Percentiles rank a stretch among this genome's conserved stretches.
phyloP scores from a whole-genome alignment of 306 rosid genomes.

The Canavalia gladiata region DNA sequence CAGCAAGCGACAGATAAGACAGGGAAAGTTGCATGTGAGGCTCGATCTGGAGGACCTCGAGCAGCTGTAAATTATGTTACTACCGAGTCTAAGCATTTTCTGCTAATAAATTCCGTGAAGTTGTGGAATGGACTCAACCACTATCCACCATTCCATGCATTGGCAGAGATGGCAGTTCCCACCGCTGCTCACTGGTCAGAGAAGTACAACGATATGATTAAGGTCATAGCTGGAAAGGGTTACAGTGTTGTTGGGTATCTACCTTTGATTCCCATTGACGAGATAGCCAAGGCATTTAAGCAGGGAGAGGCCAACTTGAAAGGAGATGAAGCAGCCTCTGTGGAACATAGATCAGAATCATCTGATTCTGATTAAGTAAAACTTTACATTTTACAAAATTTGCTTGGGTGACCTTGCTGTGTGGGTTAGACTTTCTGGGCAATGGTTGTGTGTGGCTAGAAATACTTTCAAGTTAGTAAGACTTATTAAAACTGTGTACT shows the following conservation, averaged over 20 bases:
- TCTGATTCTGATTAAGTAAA: slow-evolving; percentile 55
- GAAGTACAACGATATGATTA: slow-evolving; percentile 69
- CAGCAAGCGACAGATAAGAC: slow-evolving; percentile 52
- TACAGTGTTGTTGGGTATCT: slow-evolving; percentile 62
- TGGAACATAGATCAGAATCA: slow-evolving; percentile 50
- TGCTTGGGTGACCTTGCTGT: slow-evolving; percentile 14
- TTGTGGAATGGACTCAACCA: slow-evolving; percentile 63
- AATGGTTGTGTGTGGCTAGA: slow-evolving; percentile 37
- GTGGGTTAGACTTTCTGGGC: slow-evolving; percentile 5
- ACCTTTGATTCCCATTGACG: slow-evolving; percentile 76
- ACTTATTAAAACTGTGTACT: slow-evolving; percentile 33
- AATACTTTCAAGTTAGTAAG: not conserved
- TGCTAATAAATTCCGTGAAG: slow-evolving; percentile 59
- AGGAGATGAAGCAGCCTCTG: slow-evolving; percentile 30
- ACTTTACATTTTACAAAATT: not conserved
- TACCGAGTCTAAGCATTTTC: slow-evolving; percentile 63
- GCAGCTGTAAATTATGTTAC: slow-evolving; percentile 66
- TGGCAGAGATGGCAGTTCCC: slow-evolving; percentile 65
- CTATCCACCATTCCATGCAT: slow-evolving; percentile 59
- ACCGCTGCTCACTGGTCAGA: slow-evolving; percentile 58
- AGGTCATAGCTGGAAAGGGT: slow-evolving; percentile 61
- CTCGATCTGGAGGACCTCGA: slow-evolving; percentile 67
- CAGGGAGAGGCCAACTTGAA: slow-evolving; percentile 51
- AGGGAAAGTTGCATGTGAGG: slow-evolving; percentile 55
- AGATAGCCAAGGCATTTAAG: slow-evolving; percentile 60